A percentile compares a stretch with the other conserved stretches of the same genome.
Evolutionary conservation across 148 eudicot genomes (phyloP).

Genomic region (Fallopia convolvulus): DNA sequence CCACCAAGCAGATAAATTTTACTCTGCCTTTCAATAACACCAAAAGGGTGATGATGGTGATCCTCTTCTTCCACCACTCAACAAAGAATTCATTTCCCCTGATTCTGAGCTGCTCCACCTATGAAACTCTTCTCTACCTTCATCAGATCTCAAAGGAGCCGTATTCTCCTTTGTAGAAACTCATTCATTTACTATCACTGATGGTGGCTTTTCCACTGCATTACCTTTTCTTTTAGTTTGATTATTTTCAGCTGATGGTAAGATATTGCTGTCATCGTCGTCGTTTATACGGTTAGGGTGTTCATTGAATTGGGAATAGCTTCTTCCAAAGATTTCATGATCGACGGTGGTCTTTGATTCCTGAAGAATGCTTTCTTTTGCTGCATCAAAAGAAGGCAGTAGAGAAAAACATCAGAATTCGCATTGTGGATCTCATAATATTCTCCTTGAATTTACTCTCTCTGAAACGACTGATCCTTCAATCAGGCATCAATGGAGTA

Average conservation of each 20-base stretch:
- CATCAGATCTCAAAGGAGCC: constrained; percentile 26
- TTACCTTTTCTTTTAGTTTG: not conserved
- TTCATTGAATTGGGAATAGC: constrained; percentile 60
- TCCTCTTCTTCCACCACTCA: constrained; percentile 25
- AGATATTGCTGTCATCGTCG: constrained; percentile 5
- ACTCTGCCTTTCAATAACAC: constrained; percentile 26
- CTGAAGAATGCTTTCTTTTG: constrained; percentile 19
- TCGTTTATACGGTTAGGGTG: constrained; percentile 37
- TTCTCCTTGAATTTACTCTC: too few relatives aligned
- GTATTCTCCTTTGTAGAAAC: constrained; percentile 42
- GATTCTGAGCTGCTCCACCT: constrained; percentile 24
- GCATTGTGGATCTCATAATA: too few relatives aligned
- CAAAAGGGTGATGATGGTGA: constrained; percentile 51
- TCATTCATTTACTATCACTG: not conserved
- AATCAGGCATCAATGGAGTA: too few relatives aligned
- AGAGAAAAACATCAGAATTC: too few relatives aligned
- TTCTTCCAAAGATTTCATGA: constrained; percentile 31
- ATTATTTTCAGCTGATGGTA: not conserved
- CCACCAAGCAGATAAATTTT: constrained; percentile 38
- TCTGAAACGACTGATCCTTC: too few relatives aligned
- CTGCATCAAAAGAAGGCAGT: too few relatives aligned
- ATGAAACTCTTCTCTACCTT: constrained; percentile 14
- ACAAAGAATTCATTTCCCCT: constrained; percentile 31
- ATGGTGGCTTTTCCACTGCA: constrained; percentile 2
- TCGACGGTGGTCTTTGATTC: constrained; percentile 18